phyloP scores from a whole-genome alignment of 106 monocot species.

The Dioscorea alata region DNA sequence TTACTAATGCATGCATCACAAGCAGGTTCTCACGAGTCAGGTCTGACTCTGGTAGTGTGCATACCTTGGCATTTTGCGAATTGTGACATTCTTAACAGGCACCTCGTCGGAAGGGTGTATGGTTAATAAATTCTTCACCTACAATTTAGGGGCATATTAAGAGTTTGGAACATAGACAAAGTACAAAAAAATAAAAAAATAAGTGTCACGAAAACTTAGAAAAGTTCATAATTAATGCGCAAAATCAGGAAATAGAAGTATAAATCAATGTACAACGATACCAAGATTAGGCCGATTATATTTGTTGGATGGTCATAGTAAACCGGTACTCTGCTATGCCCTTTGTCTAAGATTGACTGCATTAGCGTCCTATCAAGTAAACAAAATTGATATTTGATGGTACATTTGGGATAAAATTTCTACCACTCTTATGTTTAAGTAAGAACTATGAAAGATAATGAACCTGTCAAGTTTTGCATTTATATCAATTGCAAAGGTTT shows the following conservation, averaged over 20 bases:
- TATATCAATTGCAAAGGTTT: conserved; percentile 87
- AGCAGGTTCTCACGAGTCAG: no score
- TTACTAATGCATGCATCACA: no score
- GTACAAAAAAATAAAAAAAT: no score
- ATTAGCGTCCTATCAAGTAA: conserved; percentile 52
- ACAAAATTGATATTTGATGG: neutral
- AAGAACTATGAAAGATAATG: neutral
- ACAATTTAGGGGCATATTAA: conserved; percentile 3
- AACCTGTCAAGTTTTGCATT: conserved; percentile 86
- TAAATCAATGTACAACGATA: conserved; percentile 15
- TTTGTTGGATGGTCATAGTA: conserved; percentile 78
- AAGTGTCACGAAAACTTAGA: no score
- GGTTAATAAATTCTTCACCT: conserved; percentile 86
- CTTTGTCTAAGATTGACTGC: conserved; percentile 77
- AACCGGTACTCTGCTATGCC: conserved; percentile 95
- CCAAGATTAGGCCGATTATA: conserved; percentile 93
- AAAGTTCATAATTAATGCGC: no score
- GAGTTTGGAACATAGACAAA: no score
- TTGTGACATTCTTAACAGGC: conserved; percentile 79
- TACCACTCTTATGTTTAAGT: neutral
- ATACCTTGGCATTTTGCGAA: conserved; percentile 94
- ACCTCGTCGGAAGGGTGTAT: conserved; percentile 61
- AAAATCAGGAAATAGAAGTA: neutral
- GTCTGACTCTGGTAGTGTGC: no score
- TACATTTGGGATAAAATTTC: neutral